Base-by-base conservation (phyloP, 2,329 filamentous ascomycete species). In the Chaetomiaceae sp. region DNA sequence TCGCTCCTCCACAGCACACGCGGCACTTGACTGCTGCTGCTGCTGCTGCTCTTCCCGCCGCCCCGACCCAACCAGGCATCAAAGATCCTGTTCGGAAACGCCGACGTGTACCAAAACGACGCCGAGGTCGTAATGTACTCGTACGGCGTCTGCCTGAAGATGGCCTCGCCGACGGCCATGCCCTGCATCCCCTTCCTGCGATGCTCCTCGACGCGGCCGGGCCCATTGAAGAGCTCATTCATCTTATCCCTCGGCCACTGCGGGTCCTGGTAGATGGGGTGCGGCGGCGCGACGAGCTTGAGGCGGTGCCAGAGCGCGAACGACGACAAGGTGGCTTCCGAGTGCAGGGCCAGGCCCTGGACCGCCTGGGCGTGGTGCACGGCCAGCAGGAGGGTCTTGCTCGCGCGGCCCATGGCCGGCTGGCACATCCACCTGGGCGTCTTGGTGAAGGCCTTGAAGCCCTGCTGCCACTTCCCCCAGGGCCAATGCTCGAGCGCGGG, bases 361-460 rank as follows among this genome's bases (percentile, higher is more conserved):
- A n/a, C 25, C 12, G 49, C 40, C 17, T 51, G 49, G 12, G 33
- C 40, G 42, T 51, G 34, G 42, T 51, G 49, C 14, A 37, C 49
- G 17, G 49, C 49, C 4, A 15, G 42, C 25, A 51, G 20, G 9
- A 51, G 34, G 1, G 40, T 38, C 19, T 19, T 45, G 40, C 48
- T 51, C 20, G 48, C 48, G 48, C 48, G 48, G 25, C 48, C 48
- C 48, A 51, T 51, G n/a, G 48, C 48, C 5, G 47, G 47, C 23
- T 51, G 47, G 31, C 47, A 51, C 47, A 51, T 51, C 47, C 47
- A 51, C 9, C 47, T 22, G 15, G 47, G 39, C 9, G 38, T 43
- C 29, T 19, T 36, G 39, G 29, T 37, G 17, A 39, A 29, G 22
- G 47, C 38, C n/a, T 37, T 44, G 20, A 51, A 23, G 9, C 47